phyloP scores from a whole-genome alignment of 2,329 filamentous ascomycete genomes.

The Alternaria arborescens region DNA sequence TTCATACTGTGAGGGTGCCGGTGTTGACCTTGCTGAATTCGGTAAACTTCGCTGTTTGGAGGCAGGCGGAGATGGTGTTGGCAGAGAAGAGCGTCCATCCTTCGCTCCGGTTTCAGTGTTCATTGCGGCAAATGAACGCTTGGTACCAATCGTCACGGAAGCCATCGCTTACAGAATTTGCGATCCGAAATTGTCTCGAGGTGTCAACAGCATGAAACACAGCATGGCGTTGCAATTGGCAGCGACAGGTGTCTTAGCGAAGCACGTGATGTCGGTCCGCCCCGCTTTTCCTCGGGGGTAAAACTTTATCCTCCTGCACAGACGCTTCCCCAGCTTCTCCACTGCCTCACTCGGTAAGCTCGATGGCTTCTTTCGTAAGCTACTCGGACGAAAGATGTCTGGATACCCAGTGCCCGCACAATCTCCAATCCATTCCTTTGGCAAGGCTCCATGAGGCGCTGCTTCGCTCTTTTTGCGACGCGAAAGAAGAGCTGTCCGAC shows the following conservation, averaged over 20 bases:
- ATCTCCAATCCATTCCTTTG: neutral
- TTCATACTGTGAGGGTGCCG: slow-evolving; percentile 32
- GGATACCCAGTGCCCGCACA: neutral
- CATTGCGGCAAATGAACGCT: slow-evolving; percentile 41
- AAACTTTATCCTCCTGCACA: slow-evolving; percentile 16
- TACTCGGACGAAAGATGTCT: slow-evolving; percentile 3
- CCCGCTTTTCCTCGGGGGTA: slow-evolving; percentile 18
- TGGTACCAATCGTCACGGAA: slow-evolving; percentile 37
- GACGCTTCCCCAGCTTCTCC: slow-evolving; percentile 19
- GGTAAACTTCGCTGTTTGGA: slow-evolving; percentile 21
- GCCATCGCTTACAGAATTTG: slow-evolving; percentile 28
- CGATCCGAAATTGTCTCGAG: slow-evolving; percentile 7
- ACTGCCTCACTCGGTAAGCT: slow-evolving; percentile 6
- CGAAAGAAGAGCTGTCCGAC: slow-evolving; percentile 4
- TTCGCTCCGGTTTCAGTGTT: slow-evolving; percentile 23
- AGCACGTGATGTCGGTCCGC: slow-evolving; percentile 12
- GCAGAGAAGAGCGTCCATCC: slow-evolving; percentile 22
- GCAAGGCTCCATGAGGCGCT: slow-evolving; percentile 4
- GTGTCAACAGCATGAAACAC: slow-evolving; percentile 12
- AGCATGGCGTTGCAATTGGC: slow-evolving; percentile 10
- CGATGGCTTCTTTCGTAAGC: slow-evolving; percentile 12
- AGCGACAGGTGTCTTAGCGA: slow-evolving; percentile 8
- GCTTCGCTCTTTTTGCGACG: neutral
- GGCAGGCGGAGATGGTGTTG: slow-evolving; percentile 21
- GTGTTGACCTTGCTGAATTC: slow-evolving; percentile 31